phyloP scores from a whole-genome alignment of 2,329 filamentous ascomycete genomes.

The Dothidotthia symphoricarpi region DNA sequence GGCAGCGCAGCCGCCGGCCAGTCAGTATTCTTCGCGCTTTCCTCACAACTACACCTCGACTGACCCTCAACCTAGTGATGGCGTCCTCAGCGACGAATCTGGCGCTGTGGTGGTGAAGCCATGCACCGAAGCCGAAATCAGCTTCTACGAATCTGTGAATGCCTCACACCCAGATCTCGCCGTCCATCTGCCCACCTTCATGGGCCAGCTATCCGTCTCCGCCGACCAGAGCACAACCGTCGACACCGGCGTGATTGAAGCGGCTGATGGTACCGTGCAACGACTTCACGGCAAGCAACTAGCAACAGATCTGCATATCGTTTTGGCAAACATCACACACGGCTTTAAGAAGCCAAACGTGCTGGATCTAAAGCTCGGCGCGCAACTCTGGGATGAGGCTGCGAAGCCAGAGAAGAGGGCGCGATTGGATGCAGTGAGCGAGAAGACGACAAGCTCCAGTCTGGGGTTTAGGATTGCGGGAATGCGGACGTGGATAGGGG shows the following conservation, averaged over 20 bases:
- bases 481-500: slow-evolving; percentile 58
- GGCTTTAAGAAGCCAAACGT: slow-evolving; percentile 86
- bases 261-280: slow-evolving; percentile 27
- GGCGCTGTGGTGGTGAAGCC: slow-evolving; percentile 93
- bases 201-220: slow-evolving; percentile 70
- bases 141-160: slow-evolving; percentile 78
- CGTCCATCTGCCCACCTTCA: slow-evolving; percentile 78
- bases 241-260: slow-evolving; percentile 32
- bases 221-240: slow-evolving; percentile 16
- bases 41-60: slow-evolving; percentile 7
- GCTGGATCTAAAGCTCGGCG: slow-evolving; percentile 87
- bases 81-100: slow-evolving; percentile 78
- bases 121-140: slow-evolving; percentile 79
- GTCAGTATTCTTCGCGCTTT: slow-evolving; percentile 54
- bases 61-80: slow-evolving; percentile 61
- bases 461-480: slow-evolving; percentile 65
- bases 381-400: slow-evolving; percentile 77
- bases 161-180: slow-evolving; percentile 69
- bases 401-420: slow-evolving; percentile 58
- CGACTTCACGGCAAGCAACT: slow-evolving; percentile 61
- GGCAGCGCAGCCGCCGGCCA: slow-evolving; percentile 79
- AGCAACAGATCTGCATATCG: slow-evolving; percentile 74
- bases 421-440: slow-evolving; percentile 59
- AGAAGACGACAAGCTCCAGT: slow-evolving; percentile 58
- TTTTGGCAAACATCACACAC: slow-evolving; percentile 78